phyloP scores from a whole-genome alignment of 2,329 filamentous ascomycete species.

The Mollisiaceae sp. region DNA sequence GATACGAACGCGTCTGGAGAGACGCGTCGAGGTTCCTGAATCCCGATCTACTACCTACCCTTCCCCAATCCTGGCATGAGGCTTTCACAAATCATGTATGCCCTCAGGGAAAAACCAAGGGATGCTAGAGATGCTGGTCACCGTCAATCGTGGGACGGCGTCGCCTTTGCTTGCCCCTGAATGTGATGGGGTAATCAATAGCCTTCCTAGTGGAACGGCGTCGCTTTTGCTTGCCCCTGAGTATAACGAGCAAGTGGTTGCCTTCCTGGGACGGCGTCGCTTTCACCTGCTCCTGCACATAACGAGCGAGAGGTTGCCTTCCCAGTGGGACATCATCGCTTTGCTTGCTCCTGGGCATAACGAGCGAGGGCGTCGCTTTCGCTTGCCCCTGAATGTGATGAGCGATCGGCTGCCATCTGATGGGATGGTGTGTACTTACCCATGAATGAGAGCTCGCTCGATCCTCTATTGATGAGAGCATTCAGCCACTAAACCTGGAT shows the following conservation, averaged over 20 bases:
- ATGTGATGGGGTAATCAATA: too few relatives aligned
- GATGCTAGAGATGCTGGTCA: too few relatives aligned
- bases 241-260: too few relatives aligned
- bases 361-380: background rate
- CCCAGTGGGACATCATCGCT: background rate
- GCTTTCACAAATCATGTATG: too few relatives aligned
- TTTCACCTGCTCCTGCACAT: too few relatives aligned
- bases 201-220: too few relatives aligned
- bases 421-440: background rate
- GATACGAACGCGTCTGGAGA: background rate
- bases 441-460: background rate
- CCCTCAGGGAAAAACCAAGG: too few relatives aligned
- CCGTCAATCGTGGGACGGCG: too few relatives aligned
- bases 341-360: background rate
- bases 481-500: background rate
- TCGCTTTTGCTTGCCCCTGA: too few relatives aligned
- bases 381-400: background rate
- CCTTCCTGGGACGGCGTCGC: too few relatives aligned
- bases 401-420: background rate
- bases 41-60: background rate
- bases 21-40: background rate
- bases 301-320: too few relatives aligned
- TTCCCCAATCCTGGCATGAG: background rate
- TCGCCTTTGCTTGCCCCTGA: too few relatives aligned
- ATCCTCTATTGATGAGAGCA: background rate